Base-by-base conservation (phyloP, 345 rosid genomes). In the Eucalyptus cloeziana region DNA sequence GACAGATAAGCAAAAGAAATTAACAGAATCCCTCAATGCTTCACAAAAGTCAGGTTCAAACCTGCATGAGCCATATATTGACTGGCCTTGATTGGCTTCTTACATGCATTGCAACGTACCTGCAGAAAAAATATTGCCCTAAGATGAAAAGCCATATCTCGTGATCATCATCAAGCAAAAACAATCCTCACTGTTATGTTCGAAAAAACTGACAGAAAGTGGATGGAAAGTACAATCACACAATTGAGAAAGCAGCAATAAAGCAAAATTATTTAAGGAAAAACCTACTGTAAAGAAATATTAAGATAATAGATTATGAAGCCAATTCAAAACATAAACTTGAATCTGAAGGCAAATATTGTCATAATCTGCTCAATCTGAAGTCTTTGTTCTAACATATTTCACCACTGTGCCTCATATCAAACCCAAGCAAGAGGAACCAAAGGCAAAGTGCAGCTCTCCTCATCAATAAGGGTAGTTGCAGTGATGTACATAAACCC, bases 101-200 rank as follows among this genome's bases (percentile, higher is more conserved):
- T 95, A 92, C 97, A 95, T n/a, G 92, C 93, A 90, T 94, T 94
- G 93, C 96, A 95, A 79, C 94, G 91, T 86, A 95, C 96, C 97
- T 95, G 56, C 87, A 50, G 56, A 40, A 31, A 85, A 19, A 85
- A 85, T 85, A 85, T 30, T 85, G 51, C 56, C 56, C 30, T 19
- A 85, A 31, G 22, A 85, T 31, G 51, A 47, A 49, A 50, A 85
- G 14, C 87, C 51, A 50, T 30, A 45, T 85, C 56, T 7, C 9
- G 8, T 11, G 15, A 21, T 76, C 85, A 76, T 76, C 47, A 76
- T 40, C 79, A 21, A 76, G 47, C 47, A 21, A 76, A 76, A 40
- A 76, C 85, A 76, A 40, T 37, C 27, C 7, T 76, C 14, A 22
- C 16, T 40, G 47, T 21, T 40, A 76, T 76, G 30, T 40, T 76